Evolutionary conservation across 1,139 yeast species (phyloP).

Genomic region (Magnusiomyces tetraspermus): DNA sequence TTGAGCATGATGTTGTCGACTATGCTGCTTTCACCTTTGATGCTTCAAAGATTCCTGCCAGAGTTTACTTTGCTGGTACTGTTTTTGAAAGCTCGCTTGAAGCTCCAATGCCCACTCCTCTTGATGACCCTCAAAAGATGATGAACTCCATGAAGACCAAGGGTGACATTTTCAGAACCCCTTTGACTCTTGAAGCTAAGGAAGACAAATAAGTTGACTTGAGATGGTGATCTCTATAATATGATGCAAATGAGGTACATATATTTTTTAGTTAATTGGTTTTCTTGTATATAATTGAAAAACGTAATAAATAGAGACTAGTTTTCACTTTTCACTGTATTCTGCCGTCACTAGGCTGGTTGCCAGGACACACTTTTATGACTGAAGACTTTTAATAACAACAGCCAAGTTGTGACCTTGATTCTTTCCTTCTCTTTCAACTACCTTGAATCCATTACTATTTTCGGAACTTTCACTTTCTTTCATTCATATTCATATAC

Average conservation of each 20-base stretch:
- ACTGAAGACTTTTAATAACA: no score
- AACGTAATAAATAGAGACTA: no score
- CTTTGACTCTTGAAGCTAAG: constrained; percentile 12
- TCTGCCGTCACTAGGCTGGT: no score
- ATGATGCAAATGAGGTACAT: background rate
- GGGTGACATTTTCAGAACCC: constrained; percentile 35
- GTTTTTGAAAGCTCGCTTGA: constrained; percentile 52
- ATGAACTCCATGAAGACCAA: constrained; percentile 32
- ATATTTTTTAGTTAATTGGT: background rate
- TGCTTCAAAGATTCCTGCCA: constrained; percentile 49
- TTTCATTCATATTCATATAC: no score
- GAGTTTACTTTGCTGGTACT: constrained; percentile 65
- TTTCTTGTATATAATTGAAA: background rate
- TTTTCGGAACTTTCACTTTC: no score
- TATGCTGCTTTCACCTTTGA: constrained; percentile 70
- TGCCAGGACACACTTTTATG: no score
- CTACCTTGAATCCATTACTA: no score
- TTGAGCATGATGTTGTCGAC: constrained; percentile 57
- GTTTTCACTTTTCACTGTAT: no score
- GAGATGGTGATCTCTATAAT: background rate
- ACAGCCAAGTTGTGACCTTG: no score
- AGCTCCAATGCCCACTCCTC: constrained; percentile 31
- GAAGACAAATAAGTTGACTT: background rate
- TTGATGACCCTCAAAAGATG: constrained; percentile 24
- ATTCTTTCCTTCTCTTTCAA: no score